Conservation (phyloP, 2,329 filamentous ascomycete genomes). For the Geosmithia flava region DNA sequence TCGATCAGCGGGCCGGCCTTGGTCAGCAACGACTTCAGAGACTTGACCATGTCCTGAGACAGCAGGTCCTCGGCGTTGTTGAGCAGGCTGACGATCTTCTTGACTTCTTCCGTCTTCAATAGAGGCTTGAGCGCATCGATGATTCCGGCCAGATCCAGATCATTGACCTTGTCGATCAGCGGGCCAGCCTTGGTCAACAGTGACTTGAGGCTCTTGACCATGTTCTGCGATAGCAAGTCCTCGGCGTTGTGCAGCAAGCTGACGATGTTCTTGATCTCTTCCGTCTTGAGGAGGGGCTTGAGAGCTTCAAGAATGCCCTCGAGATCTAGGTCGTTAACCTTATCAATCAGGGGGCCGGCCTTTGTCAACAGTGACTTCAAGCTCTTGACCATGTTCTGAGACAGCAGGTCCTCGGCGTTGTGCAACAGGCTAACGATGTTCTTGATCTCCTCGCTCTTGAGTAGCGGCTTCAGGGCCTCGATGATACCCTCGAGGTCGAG, state of each 20-base stretch:
- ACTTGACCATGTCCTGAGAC: constrained; percentile 12
- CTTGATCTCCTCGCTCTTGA: constrained; percentile 18
- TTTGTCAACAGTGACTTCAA: constrained; percentile 8
- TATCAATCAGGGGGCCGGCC: constrained; percentile 9
- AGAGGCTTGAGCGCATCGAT: constrained; percentile 14
- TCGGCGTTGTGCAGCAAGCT: constrained; percentile 11
- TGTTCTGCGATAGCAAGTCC: constrained; percentile 14
- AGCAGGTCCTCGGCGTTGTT: constrained; percentile 17
- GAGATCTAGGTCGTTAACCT: constrained; percentile 19
- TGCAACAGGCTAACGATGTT: constrained; percentile 20
- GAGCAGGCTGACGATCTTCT: constrained; percentile 19
- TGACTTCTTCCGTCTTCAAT: constrained; percentile 16
- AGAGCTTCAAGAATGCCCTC: constrained; percentile 11
- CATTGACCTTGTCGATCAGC: constrained; percentile 10
- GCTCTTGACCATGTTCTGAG: constrained; percentile 17
- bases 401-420: constrained; percentile 21
- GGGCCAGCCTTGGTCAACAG: constrained; percentile 10
- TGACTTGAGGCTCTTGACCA: constrained; percentile 11
- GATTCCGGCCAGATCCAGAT: constrained; percentile 16
- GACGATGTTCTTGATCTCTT: neutral
- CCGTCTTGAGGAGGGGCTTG: constrained; percentile 12
- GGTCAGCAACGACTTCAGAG: constrained; percentile 9
- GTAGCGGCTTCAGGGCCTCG: constrained; percentile 16
- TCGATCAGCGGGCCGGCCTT: constrained; percentile 16
- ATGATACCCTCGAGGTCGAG: constrained; percentile 19